Conservation (phyloP, 257 asterid species). For the Solanum arcanum region DNA sequence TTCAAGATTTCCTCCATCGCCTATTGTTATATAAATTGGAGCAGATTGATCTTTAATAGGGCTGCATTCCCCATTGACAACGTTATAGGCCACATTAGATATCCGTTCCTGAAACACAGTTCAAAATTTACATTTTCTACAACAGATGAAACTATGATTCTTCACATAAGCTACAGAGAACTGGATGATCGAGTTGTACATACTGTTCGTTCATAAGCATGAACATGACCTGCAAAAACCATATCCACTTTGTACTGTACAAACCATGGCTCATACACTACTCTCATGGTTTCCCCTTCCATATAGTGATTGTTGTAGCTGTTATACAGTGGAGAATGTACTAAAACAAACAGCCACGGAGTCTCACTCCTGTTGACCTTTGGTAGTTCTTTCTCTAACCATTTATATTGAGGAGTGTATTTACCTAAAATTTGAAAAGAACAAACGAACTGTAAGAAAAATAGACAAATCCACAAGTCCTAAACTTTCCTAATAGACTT, state of each 20-base stretch:
- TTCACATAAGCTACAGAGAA: background rate
- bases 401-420: conserved; percentile 70
- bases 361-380: conserved; percentile 75
- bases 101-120: conserved; percentile 33
- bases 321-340: conserved; percentile 93
- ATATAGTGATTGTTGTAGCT: conserved; percentile 72
- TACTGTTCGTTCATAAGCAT: conserved; percentile 73
- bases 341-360: conserved; percentile 80
- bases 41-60: conserved; percentile 40
- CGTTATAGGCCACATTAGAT: conserved; percentile 48
- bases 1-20: conserved; percentile 63
- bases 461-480: background rate
- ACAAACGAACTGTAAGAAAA: background rate
- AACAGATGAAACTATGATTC: background rate
- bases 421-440: conserved; percentile 27
- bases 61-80: conserved; percentile 44
- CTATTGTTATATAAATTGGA: conserved; percentile 54
- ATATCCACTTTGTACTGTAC: conserved; percentile 75
- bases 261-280: conserved; percentile 66
- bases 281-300: conserved; percentile 86
- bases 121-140: background rate
- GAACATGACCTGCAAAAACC: conserved; percentile 90
- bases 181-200: background rate
- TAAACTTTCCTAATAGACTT: background rate
- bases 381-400: conserved; percentile 63